A percentile compares a stretch with the other conserved stretches of the same genome.
These are phyloP conservation scores for Aspergillus flavus DNA, from an alignment of 2,329 filamentous ascomycete species.

Conservation along the genomic window DNA sequence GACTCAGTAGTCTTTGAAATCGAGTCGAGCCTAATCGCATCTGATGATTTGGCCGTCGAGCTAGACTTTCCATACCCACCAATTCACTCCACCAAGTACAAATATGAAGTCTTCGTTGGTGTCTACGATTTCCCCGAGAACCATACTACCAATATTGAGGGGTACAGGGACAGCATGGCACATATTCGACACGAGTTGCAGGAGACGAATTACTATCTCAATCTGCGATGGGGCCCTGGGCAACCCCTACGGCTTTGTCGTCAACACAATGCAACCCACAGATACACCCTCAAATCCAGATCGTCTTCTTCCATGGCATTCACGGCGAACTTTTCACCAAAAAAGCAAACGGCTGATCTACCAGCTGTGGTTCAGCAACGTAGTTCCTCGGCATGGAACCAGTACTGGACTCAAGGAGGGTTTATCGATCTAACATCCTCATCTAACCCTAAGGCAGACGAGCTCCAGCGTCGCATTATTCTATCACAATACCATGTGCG, in stretches of 20 bases:
- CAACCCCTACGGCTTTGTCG: conserved; percentile 2
- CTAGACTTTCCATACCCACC: conserved; percentile 20
- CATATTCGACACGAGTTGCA: conserved; percentile 15
- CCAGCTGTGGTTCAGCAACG: background rate
- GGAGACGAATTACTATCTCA: conserved; percentile 15
- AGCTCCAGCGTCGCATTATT: conserved; percentile 20
- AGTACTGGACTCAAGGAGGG: conserved; percentile 16
- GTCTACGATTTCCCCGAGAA: conserved; percentile 14
- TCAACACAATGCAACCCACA: conserved; percentile 8
- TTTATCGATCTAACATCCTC: conserved; percentile 18
- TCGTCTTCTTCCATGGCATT: conserved; percentile 7
- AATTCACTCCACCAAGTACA: conserved; percentile 18
- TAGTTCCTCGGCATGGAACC: conserved; percentile 10
- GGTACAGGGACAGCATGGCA: background rate
- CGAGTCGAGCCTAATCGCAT: background rate
- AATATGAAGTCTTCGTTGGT: conserved; percentile 20
- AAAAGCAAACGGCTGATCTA: background rate
- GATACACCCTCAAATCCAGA: conserved; percentile 5
- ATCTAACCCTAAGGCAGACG: conserved; percentile 13
- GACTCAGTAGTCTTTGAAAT: conserved; percentile 12
- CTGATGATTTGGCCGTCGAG: conserved; percentile 13
- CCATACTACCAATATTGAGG: conserved; percentile 9
- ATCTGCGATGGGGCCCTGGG: conserved; percentile 12
- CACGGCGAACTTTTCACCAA: conserved; percentile 12
- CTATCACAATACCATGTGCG: conserved; percentile 20